Evolutionary conservation across 2,329 filamentous ascomycete genomes (phyloP), one percentile per base, ranked within the genome.

Genomic region (Nannizzia gypsea): DNA sequence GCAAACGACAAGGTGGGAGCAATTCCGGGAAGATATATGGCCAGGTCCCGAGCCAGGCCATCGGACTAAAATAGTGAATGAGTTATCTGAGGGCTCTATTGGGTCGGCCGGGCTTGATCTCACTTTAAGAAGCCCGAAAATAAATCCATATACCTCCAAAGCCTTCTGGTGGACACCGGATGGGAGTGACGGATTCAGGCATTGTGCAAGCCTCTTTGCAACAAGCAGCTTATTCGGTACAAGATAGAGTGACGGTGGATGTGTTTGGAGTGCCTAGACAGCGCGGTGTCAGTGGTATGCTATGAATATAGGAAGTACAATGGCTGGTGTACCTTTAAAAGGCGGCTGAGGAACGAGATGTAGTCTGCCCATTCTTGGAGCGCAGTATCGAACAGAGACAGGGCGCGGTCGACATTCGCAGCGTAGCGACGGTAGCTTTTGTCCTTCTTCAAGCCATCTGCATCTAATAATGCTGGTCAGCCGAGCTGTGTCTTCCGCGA

Each of bases 321-420:
- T 28, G 9, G 36, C 17, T 9, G n/a, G 9, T 22, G 36, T 28
- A 91, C 89, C 83, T 96, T 97, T 63, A 96, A 79, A 56, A 99
- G 80, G 63, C 90, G 85, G 70, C 89, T 95, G 60, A 99, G 77
- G 72, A 97, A 99, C 17, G 92, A 96, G 69, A 99, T 99, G 71
- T 99, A 99, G 76, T 99, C 93, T 56, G 95, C 93, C 93, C 93
- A 99, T 83, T 99, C 93, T 75, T 97, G 90, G 66, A 96, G 80
- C 31, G 90, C 85, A 15, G 89, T 91, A 71, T 99, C 93, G 77
- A 96, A 99, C 36, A 96, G 80, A 52, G 88, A 83, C 63, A 99
- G 81, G 36, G 90, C 88, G 72, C 90, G 84, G 69, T 97, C 92
- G 65, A 99, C 86, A 61, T 85, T 88, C 56, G 86, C 83, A 50